Conservation (phyloP, 768 basidiomycete genomes). For the Termitomyces sp. region DNA sequence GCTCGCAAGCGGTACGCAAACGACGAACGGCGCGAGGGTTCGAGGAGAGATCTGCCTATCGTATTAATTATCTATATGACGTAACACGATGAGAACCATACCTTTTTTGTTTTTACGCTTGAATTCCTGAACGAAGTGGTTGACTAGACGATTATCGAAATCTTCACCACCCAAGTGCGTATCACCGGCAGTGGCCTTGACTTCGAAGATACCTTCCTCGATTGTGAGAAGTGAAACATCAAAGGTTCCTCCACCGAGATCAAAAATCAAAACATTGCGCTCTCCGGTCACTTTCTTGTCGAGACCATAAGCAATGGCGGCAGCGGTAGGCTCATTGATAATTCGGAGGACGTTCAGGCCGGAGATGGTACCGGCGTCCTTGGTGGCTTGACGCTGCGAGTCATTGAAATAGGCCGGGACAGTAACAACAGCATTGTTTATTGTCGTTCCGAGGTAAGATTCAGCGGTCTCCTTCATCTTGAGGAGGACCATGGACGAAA, state of each 20-base stretch:
- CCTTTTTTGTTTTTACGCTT: conserved; percentile 98
- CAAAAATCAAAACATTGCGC: conserved; percentile 96
- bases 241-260: conserved; percentile 97
- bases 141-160: conserved; percentile 96
- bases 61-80: neutral
- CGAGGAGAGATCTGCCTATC: conserved; percentile 63
- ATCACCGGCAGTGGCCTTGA: conserved; percentile 97
- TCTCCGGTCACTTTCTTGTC: conserved; percentile 91
- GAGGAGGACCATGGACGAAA: conserved; percentile 93
- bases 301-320: conserved; percentile 97
- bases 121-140: conserved; percentile 95
- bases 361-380: conserved; percentile 93
- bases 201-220: conserved; percentile 97
- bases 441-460: conserved; percentile 82
- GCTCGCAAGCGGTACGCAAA: conserved; percentile 96
- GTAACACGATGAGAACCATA: conserved; percentile 21
- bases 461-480: conserved; percentile 99
- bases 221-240: conserved; percentile 96
- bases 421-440: conserved; percentile 91
- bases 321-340: conserved; percentile 98
- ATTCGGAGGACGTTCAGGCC: conserved; percentile 96
- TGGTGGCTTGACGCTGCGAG: conserved; percentile 97
- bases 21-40: conserved; percentile 96
- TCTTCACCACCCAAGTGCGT: conserved; percentile 98
- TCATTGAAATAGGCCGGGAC: conserved; percentile 99